phyloP scores from a whole-genome alignment of 805 yeast genomes.

The Metschnikowia anglica region DNA sequence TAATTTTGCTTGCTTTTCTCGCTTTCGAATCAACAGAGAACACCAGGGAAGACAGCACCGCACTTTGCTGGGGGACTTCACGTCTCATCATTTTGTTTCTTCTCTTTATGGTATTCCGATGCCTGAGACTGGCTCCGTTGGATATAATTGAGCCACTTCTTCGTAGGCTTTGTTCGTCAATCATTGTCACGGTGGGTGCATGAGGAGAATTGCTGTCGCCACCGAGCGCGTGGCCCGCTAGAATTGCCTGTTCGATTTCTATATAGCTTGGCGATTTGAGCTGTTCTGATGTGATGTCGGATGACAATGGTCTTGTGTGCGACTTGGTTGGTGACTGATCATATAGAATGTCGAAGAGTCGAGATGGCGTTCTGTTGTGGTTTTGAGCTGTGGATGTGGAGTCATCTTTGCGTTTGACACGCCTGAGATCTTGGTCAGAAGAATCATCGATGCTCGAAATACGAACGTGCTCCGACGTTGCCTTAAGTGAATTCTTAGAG shows the following conservation, averaged over 20 bases:
- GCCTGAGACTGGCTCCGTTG: slow-evolving; percentile 29
- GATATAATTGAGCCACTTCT: slow-evolving; percentile 32
- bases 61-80: slow-evolving; percentile 5
- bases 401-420: neutral
- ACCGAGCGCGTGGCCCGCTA: slow-evolving; percentile 10
- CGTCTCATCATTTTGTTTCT: slow-evolving; percentile 31
- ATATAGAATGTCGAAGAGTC: slow-evolving; percentile 19
- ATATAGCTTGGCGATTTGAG: slow-evolving; percentile 17
- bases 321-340: slow-evolving; percentile 9
- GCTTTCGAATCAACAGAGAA: slow-evolving; percentile 9
- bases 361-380: slow-evolving; percentile 6
- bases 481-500: neutral
- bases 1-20: slow-evolving; percentile 2
- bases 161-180: slow-evolving; percentile 19
- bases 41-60: slow-evolving; percentile 10
- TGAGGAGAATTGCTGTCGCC: neutral
- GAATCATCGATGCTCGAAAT: neutral
- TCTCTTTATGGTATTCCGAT: slow-evolving; percentile 29
- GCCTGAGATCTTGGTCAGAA: neutral
- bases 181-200: slow-evolving; percentile 16
- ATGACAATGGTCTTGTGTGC: neutral
- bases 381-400: neutral
- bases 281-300: slow-evolving; percentile 3
- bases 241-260: slow-evolving; percentile 17
- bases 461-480: no score